Evolutionary conservation across 176 grass and related monocot species (phyloP), one percentile per base, ranked within the genome.

Genomic region (Panicum miliaceum): DNA sequence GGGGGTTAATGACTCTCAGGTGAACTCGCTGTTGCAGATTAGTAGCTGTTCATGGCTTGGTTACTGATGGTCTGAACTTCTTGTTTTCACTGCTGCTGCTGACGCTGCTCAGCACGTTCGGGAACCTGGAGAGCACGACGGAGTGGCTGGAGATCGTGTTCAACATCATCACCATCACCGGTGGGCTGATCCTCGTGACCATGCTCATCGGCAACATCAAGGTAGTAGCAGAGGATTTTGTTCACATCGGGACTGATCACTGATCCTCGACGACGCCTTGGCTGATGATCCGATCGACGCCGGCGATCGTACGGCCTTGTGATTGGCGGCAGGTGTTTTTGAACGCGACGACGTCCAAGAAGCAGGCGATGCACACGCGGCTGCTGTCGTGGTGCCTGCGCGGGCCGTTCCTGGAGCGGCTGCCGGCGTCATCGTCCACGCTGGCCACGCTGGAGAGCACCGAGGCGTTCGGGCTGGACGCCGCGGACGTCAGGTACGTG

Each of bases 191-290:
- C 42, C 88, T 98, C 4, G 91, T 98, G 4, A 98, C 96, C 4
- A 98, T 93, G 93, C 90, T 98, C n/a, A 98, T 98, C 25, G 93
- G 96, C 27, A 98, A 98, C 82, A 98, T 98, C 96, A 95, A 98
- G 93, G 65, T 68, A 67, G 14, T 15, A 65, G 25, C 12, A 64
- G 34, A 35, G 27, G 61, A 27, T 7, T 4, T 12, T 3, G 46
- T 14, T 48, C 12, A 14, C 46, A 48, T 48, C 4, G 12, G 46
- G 12, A 48, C 46, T 48, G 45, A 43, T 8, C 7, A 5, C 3
- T 40, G 6, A 12, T 48, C 45, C 45, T 47, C 45, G 45, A 47
- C 42, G 26, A 6, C 62, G 62, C 19, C 64, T 37, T 66, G 64
- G 64, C 19, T 12, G 36, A 22, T 12, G 34, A 1, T 32, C 29